Percentiles rank a stretch among this genome's conserved stretches.
Conservation (phyloP, 164 flowering plant species). For the Nymphaea thermarum region DNA sequence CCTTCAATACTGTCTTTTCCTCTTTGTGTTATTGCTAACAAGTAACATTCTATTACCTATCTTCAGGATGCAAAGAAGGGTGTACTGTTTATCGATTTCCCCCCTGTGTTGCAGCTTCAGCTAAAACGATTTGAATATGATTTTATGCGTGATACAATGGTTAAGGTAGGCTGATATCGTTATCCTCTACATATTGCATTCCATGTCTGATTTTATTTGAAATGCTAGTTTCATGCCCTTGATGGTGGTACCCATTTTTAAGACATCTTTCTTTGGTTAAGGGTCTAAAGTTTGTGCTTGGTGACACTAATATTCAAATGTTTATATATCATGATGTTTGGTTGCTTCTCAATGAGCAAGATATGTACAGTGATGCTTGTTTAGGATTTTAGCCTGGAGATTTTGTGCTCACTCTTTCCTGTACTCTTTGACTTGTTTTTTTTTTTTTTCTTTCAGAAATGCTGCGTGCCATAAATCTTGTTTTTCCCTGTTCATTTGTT, state of each 20-base stretch:
- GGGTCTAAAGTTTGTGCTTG: background rate
- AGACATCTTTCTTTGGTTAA: background rate
- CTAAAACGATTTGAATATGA: slow-evolving; percentile 71
- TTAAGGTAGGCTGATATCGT: slow-evolving; percentile 31
- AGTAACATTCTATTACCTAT: background rate
- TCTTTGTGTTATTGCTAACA: background rate
- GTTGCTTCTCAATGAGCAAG: too few relatives aligned
- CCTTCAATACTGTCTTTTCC: background rate
- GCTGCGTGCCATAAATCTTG: too few relatives aligned
- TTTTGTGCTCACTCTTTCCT: too few relatives aligned
- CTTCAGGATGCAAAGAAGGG: slow-evolving; percentile 74
- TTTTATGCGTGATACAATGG: slow-evolving; percentile 67
- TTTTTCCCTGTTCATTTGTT: too few relatives aligned
- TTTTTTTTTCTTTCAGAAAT: too few relatives aligned
- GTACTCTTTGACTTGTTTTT: too few relatives aligned
- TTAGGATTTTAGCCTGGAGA: too few relatives aligned
- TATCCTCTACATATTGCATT: background rate
- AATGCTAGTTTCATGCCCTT: background rate
- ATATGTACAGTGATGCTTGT: too few relatives aligned
- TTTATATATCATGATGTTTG: too few relatives aligned
- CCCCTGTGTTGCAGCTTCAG: slow-evolving; percentile 82
- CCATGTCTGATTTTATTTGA: background rate
- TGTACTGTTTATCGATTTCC: slow-evolving; percentile 60
- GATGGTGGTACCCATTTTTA: background rate
- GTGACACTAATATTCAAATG: too few relatives aligned